Evolutionary conservation across 176 grass and related monocot species (phyloP).

Genomic region (Oryza australiensis): DNA sequence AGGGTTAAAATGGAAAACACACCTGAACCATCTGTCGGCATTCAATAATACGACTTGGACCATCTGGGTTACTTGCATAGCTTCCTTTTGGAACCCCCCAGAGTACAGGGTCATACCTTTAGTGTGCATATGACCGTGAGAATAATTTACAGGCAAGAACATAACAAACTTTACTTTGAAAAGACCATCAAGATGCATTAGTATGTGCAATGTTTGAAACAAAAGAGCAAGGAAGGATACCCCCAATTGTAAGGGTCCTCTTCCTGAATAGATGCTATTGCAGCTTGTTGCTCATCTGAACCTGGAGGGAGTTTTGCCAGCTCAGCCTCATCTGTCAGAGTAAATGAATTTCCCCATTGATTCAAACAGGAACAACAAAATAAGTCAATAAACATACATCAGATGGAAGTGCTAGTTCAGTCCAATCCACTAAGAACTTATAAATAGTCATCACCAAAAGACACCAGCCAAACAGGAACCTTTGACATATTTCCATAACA

Average conservation of each 20-base stretch:
- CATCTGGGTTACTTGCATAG: conserved; percentile 85
- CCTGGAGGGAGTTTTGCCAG: conserved; percentile 65
- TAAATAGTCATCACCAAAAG: neutral
- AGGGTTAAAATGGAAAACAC: conserved; percentile 26
- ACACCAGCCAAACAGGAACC: neutral
- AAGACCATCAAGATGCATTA: neutral
- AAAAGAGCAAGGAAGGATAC: conserved; percentile 41
- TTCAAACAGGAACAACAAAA: conserved; percentile 11
- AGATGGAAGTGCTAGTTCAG: conserved; percentile 1
- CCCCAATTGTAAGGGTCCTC: conserved; percentile 93
- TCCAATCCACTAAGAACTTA: conserved; percentile 23
- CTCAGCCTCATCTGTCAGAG: conserved; percentile 69
- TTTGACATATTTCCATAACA: neutral
- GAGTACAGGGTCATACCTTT: conserved; percentile 85
- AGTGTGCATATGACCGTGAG: conserved; percentile 39
- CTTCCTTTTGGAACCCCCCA: conserved; percentile 97
- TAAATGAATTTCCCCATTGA: conserved; percentile 23
- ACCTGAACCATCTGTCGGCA: conserved; percentile 90
- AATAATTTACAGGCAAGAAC: neutral
- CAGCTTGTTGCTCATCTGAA: conserved; percentile 85
- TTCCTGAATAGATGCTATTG: conserved; percentile 72
- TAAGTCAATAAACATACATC: conserved; percentile 15
- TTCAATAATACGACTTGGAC: conserved; percentile 81
- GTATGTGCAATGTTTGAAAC: conserved; percentile 14
- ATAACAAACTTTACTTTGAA: neutral